Evolutionary conservation across 2,329 filamentous ascomycete species (phyloP).

Genomic region (Alternaria burnsii): DNA sequence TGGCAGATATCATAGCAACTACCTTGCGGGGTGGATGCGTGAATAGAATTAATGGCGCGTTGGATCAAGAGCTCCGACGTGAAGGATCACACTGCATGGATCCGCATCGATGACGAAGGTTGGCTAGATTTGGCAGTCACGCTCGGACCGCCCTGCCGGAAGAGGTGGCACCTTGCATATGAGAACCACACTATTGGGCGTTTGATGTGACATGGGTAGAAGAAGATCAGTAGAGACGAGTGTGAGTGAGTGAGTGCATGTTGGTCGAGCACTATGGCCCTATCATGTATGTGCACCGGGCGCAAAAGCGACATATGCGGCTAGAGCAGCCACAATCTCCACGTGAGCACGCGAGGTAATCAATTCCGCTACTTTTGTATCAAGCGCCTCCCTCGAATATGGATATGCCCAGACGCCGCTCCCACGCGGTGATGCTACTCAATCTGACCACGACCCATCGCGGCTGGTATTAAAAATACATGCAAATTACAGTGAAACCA

Average conservation of each 20-base stretch:
- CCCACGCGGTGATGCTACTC: constrained; percentile 40
- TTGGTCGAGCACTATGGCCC: not conserved
- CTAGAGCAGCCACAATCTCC: constrained; percentile 15
- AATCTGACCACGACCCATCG: constrained; percentile 32
- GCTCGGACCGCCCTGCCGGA: constrained; percentile 2
- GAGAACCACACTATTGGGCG: not conserved
- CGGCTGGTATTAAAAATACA: constrained; percentile 48
- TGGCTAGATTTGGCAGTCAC: constrained; percentile 3
- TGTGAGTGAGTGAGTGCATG: not conserved
- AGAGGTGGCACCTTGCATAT: constrained; percentile 4
- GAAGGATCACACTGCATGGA: constrained; percentile 10
- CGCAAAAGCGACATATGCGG: constrained; percentile 9
- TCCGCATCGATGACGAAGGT: constrained; percentile 7
- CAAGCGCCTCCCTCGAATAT: constrained; percentile 18
- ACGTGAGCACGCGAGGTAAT: constrained; percentile 19
- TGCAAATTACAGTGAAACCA: constrained; percentile 39
- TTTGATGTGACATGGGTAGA: not conserved
- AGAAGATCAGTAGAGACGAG: not conserved
- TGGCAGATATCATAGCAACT: not conserved
- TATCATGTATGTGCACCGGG: not conserved
- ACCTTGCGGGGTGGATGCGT: not conserved
- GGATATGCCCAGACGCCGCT: constrained; percentile 36
- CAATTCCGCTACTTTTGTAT: constrained; percentile 24
- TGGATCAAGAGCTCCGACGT: not conserved
- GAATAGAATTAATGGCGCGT: not conserved